These are phyloP conservation scores for Botryotinia calthae DNA, from an alignment of 2,329 filamentous ascomycete genomes.

Conservation along the genomic window DNA sequence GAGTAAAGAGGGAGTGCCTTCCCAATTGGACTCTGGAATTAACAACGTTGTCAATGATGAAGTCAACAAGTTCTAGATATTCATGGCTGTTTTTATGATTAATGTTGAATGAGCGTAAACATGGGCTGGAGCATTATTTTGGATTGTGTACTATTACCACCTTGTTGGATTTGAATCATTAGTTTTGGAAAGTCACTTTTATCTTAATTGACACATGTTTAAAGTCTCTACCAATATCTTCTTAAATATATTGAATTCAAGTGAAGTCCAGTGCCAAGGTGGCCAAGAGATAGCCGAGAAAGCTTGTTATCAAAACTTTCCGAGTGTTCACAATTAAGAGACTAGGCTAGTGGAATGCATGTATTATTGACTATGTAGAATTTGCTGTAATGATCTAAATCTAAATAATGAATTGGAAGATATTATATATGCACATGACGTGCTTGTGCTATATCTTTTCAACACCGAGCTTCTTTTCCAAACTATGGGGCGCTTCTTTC, in stretches of 20 bases:
- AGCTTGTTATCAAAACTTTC: neutral
- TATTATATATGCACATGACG: no score
- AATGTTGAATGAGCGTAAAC: neutral
- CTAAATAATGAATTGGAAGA: no score
- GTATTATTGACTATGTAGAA: no score
- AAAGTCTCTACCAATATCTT: neutral
- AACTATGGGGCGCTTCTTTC: no score
- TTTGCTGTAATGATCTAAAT: no score
- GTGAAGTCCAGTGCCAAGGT: neutral
- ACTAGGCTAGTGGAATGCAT: no score
- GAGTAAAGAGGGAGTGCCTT: conserved; percentile 39
- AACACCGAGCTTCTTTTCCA: neutral
- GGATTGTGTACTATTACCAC: neutral
- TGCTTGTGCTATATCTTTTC: no score
- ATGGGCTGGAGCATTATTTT: neutral
- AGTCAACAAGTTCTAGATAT: conserved; percentile 3
- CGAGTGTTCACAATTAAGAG: no score
- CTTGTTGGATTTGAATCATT: neutral
- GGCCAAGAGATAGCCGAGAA: neutral
- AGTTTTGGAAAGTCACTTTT: neutral
- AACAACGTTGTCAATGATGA: conserved; percentile 17
- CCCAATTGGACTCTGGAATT: conserved; percentile 38
- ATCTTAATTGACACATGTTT: neutral
- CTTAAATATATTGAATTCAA: neutral
- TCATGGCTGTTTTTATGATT: neutral